Evolutionary conservation across 116 monocot species (phyloP), one percentile per base, ranked within the genome.

Genomic region (Phalaenopsis hybrid): DNA sequence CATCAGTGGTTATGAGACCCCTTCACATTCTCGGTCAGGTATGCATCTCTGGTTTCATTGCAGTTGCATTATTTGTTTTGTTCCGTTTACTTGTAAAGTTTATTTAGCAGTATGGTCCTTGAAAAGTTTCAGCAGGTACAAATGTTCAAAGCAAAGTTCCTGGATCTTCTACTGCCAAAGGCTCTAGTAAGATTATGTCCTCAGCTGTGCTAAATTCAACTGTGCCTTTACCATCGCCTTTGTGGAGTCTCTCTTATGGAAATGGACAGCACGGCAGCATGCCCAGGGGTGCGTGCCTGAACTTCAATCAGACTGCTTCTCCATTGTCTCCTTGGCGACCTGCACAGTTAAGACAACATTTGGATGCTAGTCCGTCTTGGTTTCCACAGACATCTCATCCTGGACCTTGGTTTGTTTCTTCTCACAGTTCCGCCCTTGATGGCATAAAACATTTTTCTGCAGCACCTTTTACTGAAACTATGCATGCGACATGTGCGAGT

Each of bases 21-120:
- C 92, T 82, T 57, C 80, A 1, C 80, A 46, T 83, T 82, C 90
- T 81, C 90, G 75, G 78, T 82, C 91, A 89, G 97, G 97, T 94
- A 79, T 70, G 25, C 57, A 74, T 75, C 13, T 75, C 44, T 72
- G 63, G 63, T 8, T 63, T 8, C 5, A 59, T 63, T 63, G 21
- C 21, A 63, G 7, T 23, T 20, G 63, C 5, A 23, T 20, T 63
- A 21, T 63, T 63, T 63, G 23, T 23, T 23, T 23, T 63, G 63
- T 8, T 63, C 25, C 63, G 8, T 21, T 7, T 9, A 63, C 12
- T 21, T 63, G 7, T 8, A 21, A 63, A 63, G 23, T 63, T 59
- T 63, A 63, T 63, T 23, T 63, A 63, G 23, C 4, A 63, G 8
- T 20, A 21, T 20, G 63, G 23, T 23, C 21, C 63, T 23, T 23